Evolutionary conservation across 2,329 filamentous ascomycete genomes (phyloP).

Genomic region (Coleophoma cylindrospora): DNA sequence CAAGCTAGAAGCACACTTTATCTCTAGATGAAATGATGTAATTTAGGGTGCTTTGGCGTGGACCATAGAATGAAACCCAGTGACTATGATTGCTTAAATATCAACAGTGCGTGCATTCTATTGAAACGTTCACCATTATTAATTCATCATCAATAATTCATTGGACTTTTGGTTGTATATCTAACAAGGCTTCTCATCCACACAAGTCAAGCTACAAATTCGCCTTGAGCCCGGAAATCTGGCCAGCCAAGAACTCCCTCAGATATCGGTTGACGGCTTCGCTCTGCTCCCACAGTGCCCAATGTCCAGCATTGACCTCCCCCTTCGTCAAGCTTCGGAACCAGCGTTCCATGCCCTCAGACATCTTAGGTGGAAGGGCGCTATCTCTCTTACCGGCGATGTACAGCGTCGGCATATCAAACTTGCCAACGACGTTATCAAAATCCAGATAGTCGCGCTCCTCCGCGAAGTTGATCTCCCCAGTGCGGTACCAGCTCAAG

Average conservation of each 20-base stretch:
- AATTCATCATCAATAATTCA: no score
- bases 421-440: constrained; percentile 44
- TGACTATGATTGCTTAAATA: no score
- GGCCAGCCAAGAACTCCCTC: constrained; percentile 26
- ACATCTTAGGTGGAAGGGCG: constrained; percentile 69
- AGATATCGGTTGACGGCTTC: constrained; percentile 62
- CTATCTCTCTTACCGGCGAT: constrained; percentile 66
- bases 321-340: constrained; percentile 57
- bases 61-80: no score
- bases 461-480: constrained; percentile 69
- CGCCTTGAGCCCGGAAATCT: constrained; percentile 3
- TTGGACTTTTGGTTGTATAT: no score
- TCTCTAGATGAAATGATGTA: no score
- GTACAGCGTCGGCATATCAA: constrained; percentile 66
- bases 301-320: constrained; percentile 70
- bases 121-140: no score
- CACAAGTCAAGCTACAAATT: neutral
- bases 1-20: no score
- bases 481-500: constrained; percentile 82
- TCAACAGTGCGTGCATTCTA: no score
- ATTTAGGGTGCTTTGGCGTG: no score
- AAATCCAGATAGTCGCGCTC: constrained; percentile 58
- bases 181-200: no score
- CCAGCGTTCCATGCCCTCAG: constrained; percentile 62
- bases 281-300: constrained; percentile 71